Base-by-base conservation (phyloP, 176 grass and related monocot genomes). In the Bromus sterilis region DNA sequence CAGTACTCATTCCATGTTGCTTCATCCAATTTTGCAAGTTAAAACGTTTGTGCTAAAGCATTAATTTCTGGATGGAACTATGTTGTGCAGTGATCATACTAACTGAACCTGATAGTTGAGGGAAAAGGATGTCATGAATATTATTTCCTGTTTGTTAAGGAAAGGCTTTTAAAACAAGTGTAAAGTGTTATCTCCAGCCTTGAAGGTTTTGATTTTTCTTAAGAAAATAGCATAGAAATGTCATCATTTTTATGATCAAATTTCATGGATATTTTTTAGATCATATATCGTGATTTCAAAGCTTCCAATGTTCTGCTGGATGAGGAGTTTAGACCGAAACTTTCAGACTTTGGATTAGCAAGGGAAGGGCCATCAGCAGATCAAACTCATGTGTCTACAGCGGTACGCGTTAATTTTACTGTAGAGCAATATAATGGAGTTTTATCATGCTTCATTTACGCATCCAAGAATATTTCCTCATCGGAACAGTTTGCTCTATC, bases 271-370 rank as follows among this genome's bases (percentile, higher is more conserved):
- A 3, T 20, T 46, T 36, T 53, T 1, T 40, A 94, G 93, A 73
- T 94, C 11, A 94, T 94, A 77, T 94, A 87, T 77, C 93, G 93
- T n/a, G 89, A 94, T 74, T 92, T 94, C 53, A 92, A 94, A 80
- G 89, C 93, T 76, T 94, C 93, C 36, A 94, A 94, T 70, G 39
- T 94, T 4, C 78, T 94, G 41, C 62, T 94, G 28, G 89, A 94
- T 41, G 84, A 91, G 78, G 84, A 94, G 12, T 94, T 92, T 49
- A 89, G 60, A 89, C 89, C 89, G 7, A 92, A 94, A 82, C 87
- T 94, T 24, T 92, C 93, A 33, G 93, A 94, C 57, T 94, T 94
- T 11, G 93, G 93, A 44, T 69, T 94, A 82, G 93, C 93, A 23
- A 87, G 89, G 44, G 87, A 94, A 82, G 93, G 89, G 3, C 93